Evolutionary conservation across 805 yeast species (phyloP), one percentile per base, ranked within the genome.

Genomic region (Candida maesae): DNA sequence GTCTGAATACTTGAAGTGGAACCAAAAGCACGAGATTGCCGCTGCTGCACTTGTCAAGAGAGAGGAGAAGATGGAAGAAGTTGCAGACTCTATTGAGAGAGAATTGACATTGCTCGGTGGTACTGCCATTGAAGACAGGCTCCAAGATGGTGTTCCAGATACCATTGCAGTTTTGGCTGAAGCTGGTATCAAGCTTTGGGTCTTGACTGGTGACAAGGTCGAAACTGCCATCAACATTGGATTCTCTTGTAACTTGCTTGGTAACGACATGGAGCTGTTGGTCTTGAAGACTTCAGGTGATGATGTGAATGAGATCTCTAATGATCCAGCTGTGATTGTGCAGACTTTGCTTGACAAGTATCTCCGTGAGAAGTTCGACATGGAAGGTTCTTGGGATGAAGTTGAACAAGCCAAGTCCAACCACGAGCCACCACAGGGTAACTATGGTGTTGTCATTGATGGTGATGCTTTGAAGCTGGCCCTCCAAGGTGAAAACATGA

Each of bases 201-300:
- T 84, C 30, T 66, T 84, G 37, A 93, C 99, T 2, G 99, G 99
- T 55, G 99, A 93, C 60, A 77, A 96, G 61, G 98, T 93, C 61
- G 99, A 93, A 62, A 93, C 99, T 13, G 99, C 99, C 0, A 85
- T 93, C 50, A 93, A 93, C 61, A 93, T 93, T 57, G 99, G 99
- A 44, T 89, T 93, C 96, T 87, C 96, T 53, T 95, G 99, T 69
- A 88, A 87, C 59, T 70, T 93, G 33, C 66, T 93, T 31, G 82
- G 93, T 38, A 81, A 73, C 51, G 84, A 82, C 37, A 84, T 84
- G 93, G 80, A 82, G 47, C 64, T 84, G 20, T 59, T 84, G 41
- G 78, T 84, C 10, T 61, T 84, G 38, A 78, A 79, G 52, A 76
- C 81, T 1, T 65, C 72, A 17, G 82, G 81, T 46, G 74, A 71